Evolutionary conservation across 1,284 basidiomycete genomes (phyloP).

Genomic region (Tilletia walkeri): DNA sequence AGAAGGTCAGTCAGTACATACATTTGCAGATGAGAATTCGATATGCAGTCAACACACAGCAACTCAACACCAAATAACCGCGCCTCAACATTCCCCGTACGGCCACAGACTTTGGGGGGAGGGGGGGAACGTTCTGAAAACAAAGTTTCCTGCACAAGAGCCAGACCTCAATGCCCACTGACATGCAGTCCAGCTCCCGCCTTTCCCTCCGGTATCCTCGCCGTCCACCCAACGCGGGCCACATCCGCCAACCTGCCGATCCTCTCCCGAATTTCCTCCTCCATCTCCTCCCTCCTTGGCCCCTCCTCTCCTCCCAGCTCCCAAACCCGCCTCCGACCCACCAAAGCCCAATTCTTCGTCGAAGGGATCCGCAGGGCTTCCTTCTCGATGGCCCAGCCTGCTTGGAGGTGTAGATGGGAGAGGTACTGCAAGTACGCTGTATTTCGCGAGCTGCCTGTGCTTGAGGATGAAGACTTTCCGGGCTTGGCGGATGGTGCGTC

Average conservation of each 20-base stretch:
- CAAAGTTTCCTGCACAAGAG: no score
- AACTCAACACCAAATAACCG: no score
- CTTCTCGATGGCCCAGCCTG: constrained; percentile 82
- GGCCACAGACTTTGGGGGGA: no score
- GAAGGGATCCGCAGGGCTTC: constrained; percentile 85
- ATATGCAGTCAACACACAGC: no score
- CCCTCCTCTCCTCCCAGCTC: constrained; percentile 41
- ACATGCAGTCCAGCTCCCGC: constrained; percentile 64
- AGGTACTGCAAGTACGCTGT: constrained; percentile 55
- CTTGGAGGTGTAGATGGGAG: constrained; percentile 57
- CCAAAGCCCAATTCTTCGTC: constrained; percentile 85
- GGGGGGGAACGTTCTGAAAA: background rate
- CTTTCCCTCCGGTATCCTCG: constrained; percentile 69
- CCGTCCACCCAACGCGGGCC: constrained; percentile 61
- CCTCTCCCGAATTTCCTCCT: constrained; percentile 37
- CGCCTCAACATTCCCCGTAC: no score
- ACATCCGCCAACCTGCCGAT: constrained; percentile 58
- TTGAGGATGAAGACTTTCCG: constrained; percentile 75
- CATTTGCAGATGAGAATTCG: no score
- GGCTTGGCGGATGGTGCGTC: constrained; percentile 61
- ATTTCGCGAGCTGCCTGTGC: constrained; percentile 51
- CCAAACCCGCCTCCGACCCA: constrained; percentile 64
- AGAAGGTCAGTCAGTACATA: no score
- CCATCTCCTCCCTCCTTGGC: background rate
- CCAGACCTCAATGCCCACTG: background rate